Percentiles rank a stretch among this genome's conserved stretches.
Conservation (phyloP, 2,329 filamentous ascomycete genomes). For the Alternaria triticina region DNA sequence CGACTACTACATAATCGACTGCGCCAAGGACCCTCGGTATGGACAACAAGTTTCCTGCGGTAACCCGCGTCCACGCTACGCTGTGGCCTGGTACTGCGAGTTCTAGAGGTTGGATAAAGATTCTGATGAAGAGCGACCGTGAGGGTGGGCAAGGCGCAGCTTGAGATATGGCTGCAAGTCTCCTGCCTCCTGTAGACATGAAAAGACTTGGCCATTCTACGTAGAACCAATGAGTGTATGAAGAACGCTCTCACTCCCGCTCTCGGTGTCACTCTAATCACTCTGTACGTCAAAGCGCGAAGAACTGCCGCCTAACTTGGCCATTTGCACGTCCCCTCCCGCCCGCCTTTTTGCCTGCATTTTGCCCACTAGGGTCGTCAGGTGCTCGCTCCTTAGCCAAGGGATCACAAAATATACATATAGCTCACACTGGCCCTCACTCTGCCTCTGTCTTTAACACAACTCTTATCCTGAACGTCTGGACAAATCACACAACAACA, state of each 20-base stretch:
- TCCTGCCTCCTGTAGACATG: neutral
- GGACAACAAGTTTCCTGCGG: neutral
- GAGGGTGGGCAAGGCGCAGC: neutral
- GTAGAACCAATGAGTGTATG: neutral
- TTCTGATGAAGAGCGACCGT: neutral
- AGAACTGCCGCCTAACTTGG: neutral
- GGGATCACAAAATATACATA: neutral
- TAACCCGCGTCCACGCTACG: neutral
- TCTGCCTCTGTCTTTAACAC: no score
- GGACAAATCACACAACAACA: neutral
- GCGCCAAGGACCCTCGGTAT: neutral
- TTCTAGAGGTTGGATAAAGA: neutral
- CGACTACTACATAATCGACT: conserved; percentile 1
- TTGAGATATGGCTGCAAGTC: neutral
- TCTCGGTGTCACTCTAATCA: neutral
- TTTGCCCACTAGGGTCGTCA: neutral
- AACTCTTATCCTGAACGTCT: neutral
- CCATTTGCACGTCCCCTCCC: neutral
- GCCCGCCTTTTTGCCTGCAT: neutral
- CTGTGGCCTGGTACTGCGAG: neutral
- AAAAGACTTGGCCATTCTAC: neutral
- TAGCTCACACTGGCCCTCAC: neutral
- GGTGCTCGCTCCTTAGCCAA: neutral
- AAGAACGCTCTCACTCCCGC: neutral
- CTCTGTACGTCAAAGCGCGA: neutral